Percentiles rank a stretch among this genome's conserved stretches.
Evolutionary conservation across 1,284 basidiomycete species (phyloP).

Genomic region (Ganoderma sinense): DNA sequence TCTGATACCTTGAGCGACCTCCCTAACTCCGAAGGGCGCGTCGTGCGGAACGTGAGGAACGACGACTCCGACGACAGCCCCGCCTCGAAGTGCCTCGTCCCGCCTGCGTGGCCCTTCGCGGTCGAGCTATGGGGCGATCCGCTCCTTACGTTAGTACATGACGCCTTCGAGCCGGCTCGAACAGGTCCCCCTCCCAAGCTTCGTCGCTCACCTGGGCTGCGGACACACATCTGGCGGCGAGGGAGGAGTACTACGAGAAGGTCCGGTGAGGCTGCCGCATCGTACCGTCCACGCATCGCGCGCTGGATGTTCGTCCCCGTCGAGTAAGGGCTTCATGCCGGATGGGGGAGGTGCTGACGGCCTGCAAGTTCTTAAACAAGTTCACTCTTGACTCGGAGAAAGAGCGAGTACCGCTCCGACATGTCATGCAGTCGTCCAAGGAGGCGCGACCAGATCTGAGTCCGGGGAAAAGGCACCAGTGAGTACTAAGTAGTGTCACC

Average conservation of each 20-base stretch:
- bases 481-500: too few relatives aligned
- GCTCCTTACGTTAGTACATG: too few relatives aligned
- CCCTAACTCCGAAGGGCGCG: background rate
- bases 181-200: slow-evolving; percentile 8
- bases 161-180: background rate
- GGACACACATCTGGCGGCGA: background rate
- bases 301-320: slow-evolving; percentile 17
- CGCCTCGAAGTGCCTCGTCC: background rate
- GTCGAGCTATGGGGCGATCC: slow-evolving; percentile 9
- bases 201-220: background rate
- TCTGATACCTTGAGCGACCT: background rate
- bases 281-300: slow-evolving; percentile 10
- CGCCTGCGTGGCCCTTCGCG: background rate
- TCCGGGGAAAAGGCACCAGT: too few relatives aligned
- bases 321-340: too few relatives aligned
- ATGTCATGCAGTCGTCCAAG: too few relatives aligned
- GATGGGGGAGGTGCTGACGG: too few relatives aligned
- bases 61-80: slow-evolving; percentile 4
- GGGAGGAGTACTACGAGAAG: slow-evolving; percentile 14
- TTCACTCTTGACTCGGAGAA: too few relatives aligned
- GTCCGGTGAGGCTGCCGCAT: slow-evolving; percentile 17
- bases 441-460: too few relatives aligned
- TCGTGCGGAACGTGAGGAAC: slow-evolving; percentile 24
- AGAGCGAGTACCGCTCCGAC: too few relatives aligned
- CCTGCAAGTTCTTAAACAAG: too few relatives aligned